A percentile compares a stretch with the other conserved stretches of the same genome.
Evolutionary conservation across 2,329 filamentous ascomycete genomes (phyloP).

Genomic region (Blastomyces gilchristii): DNA sequence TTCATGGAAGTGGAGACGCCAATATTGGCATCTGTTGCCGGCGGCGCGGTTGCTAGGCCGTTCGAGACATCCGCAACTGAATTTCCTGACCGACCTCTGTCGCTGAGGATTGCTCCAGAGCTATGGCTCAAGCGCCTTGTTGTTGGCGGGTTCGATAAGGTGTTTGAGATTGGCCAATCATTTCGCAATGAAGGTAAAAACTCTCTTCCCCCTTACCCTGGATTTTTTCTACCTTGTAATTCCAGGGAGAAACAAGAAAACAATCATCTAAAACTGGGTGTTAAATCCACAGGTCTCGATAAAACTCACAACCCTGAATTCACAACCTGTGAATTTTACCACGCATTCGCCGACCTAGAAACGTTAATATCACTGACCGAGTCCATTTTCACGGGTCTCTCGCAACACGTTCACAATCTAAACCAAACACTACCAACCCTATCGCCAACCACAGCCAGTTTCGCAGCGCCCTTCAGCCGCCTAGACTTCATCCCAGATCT

Average conservation of each 20-base stretch:
- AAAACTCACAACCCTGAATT: slow-evolving; percentile 94
- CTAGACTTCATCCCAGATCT: slow-evolving; percentile 77
- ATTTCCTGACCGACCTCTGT: slow-evolving; percentile 59
- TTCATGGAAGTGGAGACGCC: slow-evolving; percentile 90
- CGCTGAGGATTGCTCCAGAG: slow-evolving; percentile 83
- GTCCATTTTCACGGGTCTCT: slow-evolving; percentile 53
- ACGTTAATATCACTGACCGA: slow-evolving; percentile 70
- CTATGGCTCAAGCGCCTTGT: slow-evolving; percentile 89
- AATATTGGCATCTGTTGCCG: slow-evolving; percentile 68
- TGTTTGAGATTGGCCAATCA: slow-evolving; percentile 86
- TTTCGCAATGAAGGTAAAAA: slow-evolving; percentile 78
- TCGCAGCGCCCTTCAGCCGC: slow-evolving; percentile 49
- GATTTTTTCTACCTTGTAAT: too few species aligned
- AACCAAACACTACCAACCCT: slow-evolving; percentile 35
- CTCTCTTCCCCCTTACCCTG: not conserved
- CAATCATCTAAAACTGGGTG: not conserved
- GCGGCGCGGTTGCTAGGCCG: slow-evolving; percentile 78
- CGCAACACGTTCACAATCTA: slow-evolving; percentile 40
- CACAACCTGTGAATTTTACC: slow-evolving; percentile 95
- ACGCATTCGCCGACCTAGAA: slow-evolving; percentile 66
- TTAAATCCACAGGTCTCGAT: slow-evolving; percentile 48
- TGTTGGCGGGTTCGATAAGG: slow-evolving; percentile 72
- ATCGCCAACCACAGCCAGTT: slow-evolving; percentile 44
- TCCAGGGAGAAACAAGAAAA: not conserved
- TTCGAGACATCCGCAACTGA: slow-evolving; percentile 74